These are phyloP conservation scores for Chrysoporthe austroafricana DNA, from an alignment of 2,329 filamentous ascomycete genomes.

Conservation along the genomic window DNA sequence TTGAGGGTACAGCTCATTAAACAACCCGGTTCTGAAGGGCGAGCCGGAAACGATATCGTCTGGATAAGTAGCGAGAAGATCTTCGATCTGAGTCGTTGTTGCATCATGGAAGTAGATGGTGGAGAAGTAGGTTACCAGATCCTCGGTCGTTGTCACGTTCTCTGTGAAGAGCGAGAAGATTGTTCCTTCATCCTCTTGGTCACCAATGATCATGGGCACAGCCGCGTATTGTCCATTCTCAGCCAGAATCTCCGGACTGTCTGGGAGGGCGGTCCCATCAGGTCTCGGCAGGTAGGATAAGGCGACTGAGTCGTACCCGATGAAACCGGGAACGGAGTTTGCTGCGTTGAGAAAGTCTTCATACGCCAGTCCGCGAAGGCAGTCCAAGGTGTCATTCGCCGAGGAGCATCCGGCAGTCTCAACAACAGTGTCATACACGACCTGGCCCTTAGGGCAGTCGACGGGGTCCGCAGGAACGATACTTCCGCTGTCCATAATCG, in stretches of 20 bases:
- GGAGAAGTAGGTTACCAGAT: constrained; percentile 65
- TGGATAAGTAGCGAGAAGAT: constrained; percentile 66
- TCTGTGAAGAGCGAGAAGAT: constrained; percentile 71
- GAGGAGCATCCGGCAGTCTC: constrained; percentile 63
- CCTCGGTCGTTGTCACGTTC: constrained; percentile 65
- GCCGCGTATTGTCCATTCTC: constrained; percentile 52
- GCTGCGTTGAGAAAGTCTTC: constrained; percentile 65
- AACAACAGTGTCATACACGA: constrained; percentile 66
- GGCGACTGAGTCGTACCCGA: constrained; percentile 70
- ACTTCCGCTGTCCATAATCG: constrained; percentile 77
- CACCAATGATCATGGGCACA: constrained; percentile 63
- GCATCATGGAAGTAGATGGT: constrained; percentile 64
- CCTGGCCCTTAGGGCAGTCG: constrained; percentile 68
- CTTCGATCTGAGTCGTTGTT: constrained; percentile 52
- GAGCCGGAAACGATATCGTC: constrained; percentile 61
- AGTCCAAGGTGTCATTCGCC: constrained; percentile 62
- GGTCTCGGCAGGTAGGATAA: constrained; percentile 76
- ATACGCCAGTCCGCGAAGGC: constrained; percentile 66
- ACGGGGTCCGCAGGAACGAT: constrained; percentile 65
- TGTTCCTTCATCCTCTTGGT: constrained; percentile 82
- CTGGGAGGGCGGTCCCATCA: constrained; percentile 65
- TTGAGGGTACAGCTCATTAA: constrained; percentile 76
- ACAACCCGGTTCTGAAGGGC: constrained; percentile 69
- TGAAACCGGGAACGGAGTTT: constrained; percentile 70
- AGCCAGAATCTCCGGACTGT: constrained; percentile 65